Conservation (phyloP, 352 stramenopile genomes). For the Phytophthora palmivora region DNA sequence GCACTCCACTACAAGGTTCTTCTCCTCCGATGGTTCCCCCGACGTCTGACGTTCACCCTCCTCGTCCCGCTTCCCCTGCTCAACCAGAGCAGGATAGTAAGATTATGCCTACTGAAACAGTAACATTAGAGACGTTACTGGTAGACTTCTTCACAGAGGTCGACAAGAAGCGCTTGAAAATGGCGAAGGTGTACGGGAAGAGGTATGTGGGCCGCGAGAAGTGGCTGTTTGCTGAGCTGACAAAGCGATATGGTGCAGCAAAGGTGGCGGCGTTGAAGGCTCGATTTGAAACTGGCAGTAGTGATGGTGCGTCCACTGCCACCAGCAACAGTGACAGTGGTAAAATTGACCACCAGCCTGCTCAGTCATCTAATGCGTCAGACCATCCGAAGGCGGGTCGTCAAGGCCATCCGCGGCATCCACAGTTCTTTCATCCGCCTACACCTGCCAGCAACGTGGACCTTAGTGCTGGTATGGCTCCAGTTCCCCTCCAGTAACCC, state of each 20-base stretch:
- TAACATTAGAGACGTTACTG: conserved; percentile 62
- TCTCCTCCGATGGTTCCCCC: background rate
- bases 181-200: conserved; percentile 71
- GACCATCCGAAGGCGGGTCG: conserved; percentile 23
- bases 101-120: conserved; percentile 7
- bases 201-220: conserved; percentile 73
- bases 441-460: conserved; percentile 22
- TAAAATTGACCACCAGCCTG: conserved; percentile 7
- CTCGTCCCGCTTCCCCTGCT: background rate
- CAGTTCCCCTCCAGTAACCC: conserved; percentile 2
- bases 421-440: conserved; percentile 42
- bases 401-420: conserved; percentile 35
- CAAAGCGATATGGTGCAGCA: conserved; percentile 62
- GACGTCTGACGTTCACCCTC: background rate
- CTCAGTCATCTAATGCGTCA: conserved; percentile 9
- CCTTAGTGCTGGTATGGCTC: conserved; percentile 5
- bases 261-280: conserved; percentile 53
- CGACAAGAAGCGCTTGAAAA: conserved; percentile 65
- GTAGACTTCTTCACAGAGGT: conserved; percentile 69
- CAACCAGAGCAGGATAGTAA: conserved; percentile 5
- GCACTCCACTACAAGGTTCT: conserved; percentile 7
- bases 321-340: background rate
- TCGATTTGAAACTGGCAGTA: conserved; percentile 30
- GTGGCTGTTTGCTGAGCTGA: conserved; percentile 70
- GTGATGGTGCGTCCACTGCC: background rate